Conservation (phyloP, 148 eudicot genomes). For the Silene latifolia region DNA sequence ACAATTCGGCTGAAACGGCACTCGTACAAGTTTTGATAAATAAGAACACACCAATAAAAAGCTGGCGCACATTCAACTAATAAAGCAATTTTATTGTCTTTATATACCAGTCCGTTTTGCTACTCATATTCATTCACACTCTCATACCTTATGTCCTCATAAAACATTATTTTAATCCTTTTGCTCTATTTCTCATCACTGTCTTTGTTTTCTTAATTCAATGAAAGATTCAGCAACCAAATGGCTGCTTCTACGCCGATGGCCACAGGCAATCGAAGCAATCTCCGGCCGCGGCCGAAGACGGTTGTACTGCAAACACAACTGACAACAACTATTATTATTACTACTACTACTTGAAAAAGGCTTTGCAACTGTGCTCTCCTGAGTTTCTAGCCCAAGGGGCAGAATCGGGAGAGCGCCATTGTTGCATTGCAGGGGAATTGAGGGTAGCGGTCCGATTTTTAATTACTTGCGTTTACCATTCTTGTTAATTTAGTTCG, state of each 20-base stretch:
- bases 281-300: conserved; percentile 15
- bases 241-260: background rate
- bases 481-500: background rate
- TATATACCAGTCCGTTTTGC: conserved; percentile 44
- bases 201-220: background rate
- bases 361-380: conserved; percentile 72
- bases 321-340: background rate
- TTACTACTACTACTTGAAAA: conserved; percentile 27
- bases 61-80: conserved; percentile 23
- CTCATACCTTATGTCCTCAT: background rate
- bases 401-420: conserved; percentile 59
- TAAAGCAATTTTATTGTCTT: conserved; percentile 38
- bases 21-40: conserved; percentile 7
- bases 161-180: too few species aligned
- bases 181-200: background rate
- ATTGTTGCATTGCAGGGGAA: conserved; percentile 89
- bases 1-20: background rate
- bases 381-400: conserved; percentile 50
- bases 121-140: conserved; percentile 3
- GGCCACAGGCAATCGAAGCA: background rate
- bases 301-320: conserved; percentile 22
- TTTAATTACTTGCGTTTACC: conserved; percentile 12
- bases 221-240: conserved; percentile 11
- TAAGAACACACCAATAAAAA: conserved; percentile 22
- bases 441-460: conserved; percentile 97